Evolutionary conservation across 495 filamentous ascomycete species (phyloP), one percentile per base, ranked within the genome.

Genomic region (Penicillium egyptiacum): DNA sequence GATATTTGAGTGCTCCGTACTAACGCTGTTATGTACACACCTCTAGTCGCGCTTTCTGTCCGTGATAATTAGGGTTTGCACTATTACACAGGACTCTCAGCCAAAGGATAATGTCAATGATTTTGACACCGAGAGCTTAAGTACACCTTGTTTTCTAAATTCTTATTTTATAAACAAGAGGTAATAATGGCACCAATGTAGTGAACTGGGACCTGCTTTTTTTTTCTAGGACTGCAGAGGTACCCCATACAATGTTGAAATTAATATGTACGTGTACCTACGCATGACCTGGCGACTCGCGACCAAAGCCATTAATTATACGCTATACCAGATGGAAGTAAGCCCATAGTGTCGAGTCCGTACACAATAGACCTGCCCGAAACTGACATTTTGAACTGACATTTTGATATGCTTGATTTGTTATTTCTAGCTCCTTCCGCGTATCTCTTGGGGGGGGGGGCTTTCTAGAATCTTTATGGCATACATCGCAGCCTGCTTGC

Each of bases 61-160:
- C 26, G 6, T 26, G 14, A 14, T 33, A 17, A 55, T 47, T 47
- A 44, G 42, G 44, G 47, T 48, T 42, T 42, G 25, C 23, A 20
- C 45, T 41, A 60, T 60, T 55, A 50, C 52, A 56, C 57, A 59
- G 23, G 33, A 14, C 37, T 28, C 44, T 25, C 17, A 10, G 19
- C 16, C 2, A 4, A 48, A 39, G 17, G 42, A 39, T 5, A 14
- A 37, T 55, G 12, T 20, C 37, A 28, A 11, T 35, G 19, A 14
- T 16, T 55, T 39, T 20, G 22, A 45, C 53, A 14, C 53, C 53
- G 20, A 55, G 53, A 55, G 53, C 20, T 37, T 39, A 47, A 47
- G 43, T 47, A 39, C 14, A 40, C 30, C 39, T 47, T 55, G 4
- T n/a, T 50, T 39, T n/a, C 28, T 16, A 26, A 31, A 19, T 16